Evolutionary conservation across 192 early-diverging fungal species (phyloP), one percentile per base, ranked within the genome.

Genomic region (Coemansia guatemalensis): DNA sequence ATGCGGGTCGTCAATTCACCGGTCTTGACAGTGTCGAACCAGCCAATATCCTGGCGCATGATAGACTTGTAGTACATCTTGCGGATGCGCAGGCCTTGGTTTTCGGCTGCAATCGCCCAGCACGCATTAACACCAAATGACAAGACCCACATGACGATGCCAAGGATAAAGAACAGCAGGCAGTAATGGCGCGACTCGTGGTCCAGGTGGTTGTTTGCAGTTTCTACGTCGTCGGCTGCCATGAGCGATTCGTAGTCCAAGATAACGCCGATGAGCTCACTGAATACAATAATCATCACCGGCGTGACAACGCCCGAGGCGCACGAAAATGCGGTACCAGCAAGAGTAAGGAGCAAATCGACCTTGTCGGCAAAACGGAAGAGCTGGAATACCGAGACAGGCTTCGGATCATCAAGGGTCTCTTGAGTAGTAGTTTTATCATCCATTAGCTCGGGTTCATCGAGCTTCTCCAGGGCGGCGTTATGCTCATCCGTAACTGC

Each of bases 21-120:
- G 51, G 87, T 84, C 69, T 85, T 80, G 21, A 82, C 74, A 33
- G 82, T 77, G 67, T 97, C 95, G 70, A 94, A 94, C 87, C 90
- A 97, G 20, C 82, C 84, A 68, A 94, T 91, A 53, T 97, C 93
- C 74, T 95, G 93, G 56, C 90, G 86, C 59, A 97, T 86, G 56
- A 97, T 88, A 24, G 90, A 82, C 44, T 84, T 69, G 50, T 95
- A 84, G 74, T 93, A 97, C 39, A 78, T 63, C 71, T 89, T 78
- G 61, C 94, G 85, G 56, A 96, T 91, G 49, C 93, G 85, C 58
- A 90, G 83, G 17, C 88, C 75, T 63, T 89, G 89, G 73, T 79
- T 83, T 56, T 88, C 88, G 9, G 82, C 83, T 1, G 78, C 69
- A 58, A 81, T 64, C 2, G 78, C 61, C 72, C 72, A 81, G 66